phyloP scores from a whole-genome alignment of 257 asterid genomes.

The Linderniella brevidens region DNA sequence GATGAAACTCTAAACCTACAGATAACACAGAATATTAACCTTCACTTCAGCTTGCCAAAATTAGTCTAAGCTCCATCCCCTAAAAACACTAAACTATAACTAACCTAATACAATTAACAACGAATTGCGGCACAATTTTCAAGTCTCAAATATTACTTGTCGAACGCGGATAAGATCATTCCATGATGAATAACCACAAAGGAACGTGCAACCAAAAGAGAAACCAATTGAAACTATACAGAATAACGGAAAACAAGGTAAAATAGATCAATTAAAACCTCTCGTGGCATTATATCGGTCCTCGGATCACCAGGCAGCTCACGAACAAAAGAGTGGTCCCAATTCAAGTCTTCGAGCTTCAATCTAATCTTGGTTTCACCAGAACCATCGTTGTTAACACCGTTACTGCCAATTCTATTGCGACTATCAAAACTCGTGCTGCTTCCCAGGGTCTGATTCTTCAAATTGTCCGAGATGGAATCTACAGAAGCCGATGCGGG shows the following conservation, averaged over 20 bases:
- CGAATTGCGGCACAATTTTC: too few relatives aligned
- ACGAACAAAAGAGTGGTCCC: slow-evolving; percentile 60
- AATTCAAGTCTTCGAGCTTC: slow-evolving; percentile 50
- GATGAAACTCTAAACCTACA: too few relatives aligned
- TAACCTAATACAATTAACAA: too few relatives aligned
- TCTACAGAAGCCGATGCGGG: slow-evolving; percentile 14
- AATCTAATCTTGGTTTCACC: slow-evolving; percentile 10
- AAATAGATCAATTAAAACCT: slow-evolving; percentile 19
- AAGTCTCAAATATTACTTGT: too few relatives aligned
- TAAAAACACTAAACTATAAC: too few relatives aligned
- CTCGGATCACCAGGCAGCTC: slow-evolving; percentile 54
- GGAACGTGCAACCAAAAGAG: too few relatives aligned
- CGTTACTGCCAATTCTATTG: background rate
- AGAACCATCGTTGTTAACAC: background rate
- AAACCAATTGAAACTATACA: background rate
- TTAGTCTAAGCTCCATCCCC: too few relatives aligned
- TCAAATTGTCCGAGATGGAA: slow-evolving; percentile 30
- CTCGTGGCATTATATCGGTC: slow-evolving; percentile 39
- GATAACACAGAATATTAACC: too few relatives aligned
- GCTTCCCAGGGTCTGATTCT: slow-evolving; percentile 21
- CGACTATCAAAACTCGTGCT: background rate
- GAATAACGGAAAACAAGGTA: background rate
- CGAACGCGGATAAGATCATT: too few relatives aligned
- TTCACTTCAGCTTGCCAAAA: too few relatives aligned
- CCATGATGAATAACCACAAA: too few relatives aligned